A percentile compares a stretch with the other conserved stretches of the same genome.
Evolutionary conservation across 768 basidiomycete genomes (phyloP).

Genomic region (Phanerochaete sordida): DNA sequence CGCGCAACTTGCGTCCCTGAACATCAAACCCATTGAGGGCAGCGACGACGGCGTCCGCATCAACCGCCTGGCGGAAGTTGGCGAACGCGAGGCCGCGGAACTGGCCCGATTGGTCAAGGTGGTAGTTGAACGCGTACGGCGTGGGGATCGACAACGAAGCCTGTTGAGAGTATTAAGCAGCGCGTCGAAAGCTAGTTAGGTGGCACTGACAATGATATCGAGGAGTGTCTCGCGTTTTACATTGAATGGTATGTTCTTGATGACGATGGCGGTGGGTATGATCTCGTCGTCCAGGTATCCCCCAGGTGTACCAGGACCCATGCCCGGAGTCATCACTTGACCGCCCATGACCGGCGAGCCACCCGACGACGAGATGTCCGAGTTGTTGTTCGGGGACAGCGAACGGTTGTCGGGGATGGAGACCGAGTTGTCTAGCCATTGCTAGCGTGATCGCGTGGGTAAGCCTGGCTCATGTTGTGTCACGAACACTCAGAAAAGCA

Average conservation of each 20-base stretch:
- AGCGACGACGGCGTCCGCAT: conserved; percentile 93
- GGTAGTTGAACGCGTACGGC: conserved; percentile 99
- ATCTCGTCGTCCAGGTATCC: conserved; percentile 75
- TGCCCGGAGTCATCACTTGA: conserved; percentile 37
- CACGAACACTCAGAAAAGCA: conserved; percentile 1
- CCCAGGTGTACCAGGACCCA: conserved; percentile 47
- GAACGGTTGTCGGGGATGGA: conserved; percentile 65
- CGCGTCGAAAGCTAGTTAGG: neutral
- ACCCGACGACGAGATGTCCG: conserved; percentile 85
- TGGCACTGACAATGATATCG: conserved; percentile 82
- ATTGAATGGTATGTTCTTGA: conserved; percentile 99
- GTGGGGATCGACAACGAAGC: conserved; percentile 91
- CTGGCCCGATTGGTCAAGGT: conserved; percentile 92
- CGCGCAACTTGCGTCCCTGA: conserved; percentile 93
- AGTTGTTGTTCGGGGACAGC: conserved; percentile 82
- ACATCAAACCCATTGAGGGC: conserved; percentile 96
- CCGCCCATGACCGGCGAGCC: conserved; percentile 65
- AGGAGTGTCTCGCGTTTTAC: conserved; percentile 95
- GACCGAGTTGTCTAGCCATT: conserved; percentile 74
- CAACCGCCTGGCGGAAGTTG: conserved; percentile 88
- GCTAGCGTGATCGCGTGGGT: conserved; percentile 41
- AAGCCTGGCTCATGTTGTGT: conserved; percentile 15
- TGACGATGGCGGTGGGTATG: conserved; percentile 98
- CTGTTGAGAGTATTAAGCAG: conserved; percentile 35
- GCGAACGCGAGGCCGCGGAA: conserved; percentile 98